These are phyloP conservation scores for Sarocladiaceae sp. DNA, from an alignment of 2,329 filamentous ascomycete genomes.

Conservation along the genomic window DNA sequence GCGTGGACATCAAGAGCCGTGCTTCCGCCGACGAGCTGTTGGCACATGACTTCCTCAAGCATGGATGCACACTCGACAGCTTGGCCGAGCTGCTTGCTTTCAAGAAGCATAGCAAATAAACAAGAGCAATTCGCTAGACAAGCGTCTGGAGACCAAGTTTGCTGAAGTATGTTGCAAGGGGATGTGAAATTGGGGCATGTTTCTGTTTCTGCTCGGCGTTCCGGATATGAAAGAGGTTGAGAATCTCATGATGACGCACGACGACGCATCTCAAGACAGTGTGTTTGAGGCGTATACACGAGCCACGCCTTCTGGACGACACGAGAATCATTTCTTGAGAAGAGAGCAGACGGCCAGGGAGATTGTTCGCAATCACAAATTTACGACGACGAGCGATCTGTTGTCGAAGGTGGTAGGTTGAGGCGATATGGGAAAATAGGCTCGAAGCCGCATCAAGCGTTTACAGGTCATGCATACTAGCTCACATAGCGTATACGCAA, in stretches of 20 bases:
- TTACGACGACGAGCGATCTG: neutral
- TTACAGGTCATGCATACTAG: neutral
- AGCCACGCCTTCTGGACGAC: neutral
- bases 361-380: neutral
- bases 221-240: slow-evolving; percentile 3
- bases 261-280: neutral
- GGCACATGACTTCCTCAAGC: slow-evolving; percentile 89
- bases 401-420: neutral
- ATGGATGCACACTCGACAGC: slow-evolving; percentile 78
- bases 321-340: neutral
- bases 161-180: too few species aligned
- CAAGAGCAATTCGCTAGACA: too few species aligned
- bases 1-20: slow-evolving; percentile 91
- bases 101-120: slow-evolving; percentile 67
- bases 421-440: too few species aligned
- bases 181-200: neutral
- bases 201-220: slow-evolving; percentile 10
- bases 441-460: neutral
- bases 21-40: slow-evolving; percentile 88
- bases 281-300: neutral
- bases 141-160: too few species aligned
- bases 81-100: slow-evolving; percentile 85
- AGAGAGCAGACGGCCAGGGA: neutral
- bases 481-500: neutral
- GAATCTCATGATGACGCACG: neutral